phyloP scores from a whole-genome alignment of 106 monocot species.

The Dendrobium huoshanense region DNA sequence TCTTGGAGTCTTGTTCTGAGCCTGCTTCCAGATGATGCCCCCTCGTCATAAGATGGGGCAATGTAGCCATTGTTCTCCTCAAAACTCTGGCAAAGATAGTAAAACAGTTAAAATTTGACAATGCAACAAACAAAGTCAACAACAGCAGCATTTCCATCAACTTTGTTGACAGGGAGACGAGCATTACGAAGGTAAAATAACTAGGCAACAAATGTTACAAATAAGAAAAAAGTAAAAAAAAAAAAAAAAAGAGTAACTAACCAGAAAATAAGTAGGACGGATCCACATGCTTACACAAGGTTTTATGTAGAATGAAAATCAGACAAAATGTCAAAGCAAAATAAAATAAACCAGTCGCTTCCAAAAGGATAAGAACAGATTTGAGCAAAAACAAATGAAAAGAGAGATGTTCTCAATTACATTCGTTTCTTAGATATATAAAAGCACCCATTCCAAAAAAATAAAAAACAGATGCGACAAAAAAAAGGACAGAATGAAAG shows the following conservation, averaged over 20 bases:
- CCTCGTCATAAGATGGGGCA: conserved; percentile 65
- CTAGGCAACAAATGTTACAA: background rate
- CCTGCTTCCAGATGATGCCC: conserved; percentile 66
- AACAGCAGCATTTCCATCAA: background rate
- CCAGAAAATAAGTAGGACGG: background rate
- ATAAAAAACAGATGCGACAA: background rate
- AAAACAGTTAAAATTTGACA: background rate
- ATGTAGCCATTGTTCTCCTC: conserved; percentile 63
- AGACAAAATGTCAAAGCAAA: background rate
- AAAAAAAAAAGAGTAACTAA: background rate
- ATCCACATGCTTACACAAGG: background rate
- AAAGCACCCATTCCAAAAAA: background rate
- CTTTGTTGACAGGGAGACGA: background rate
- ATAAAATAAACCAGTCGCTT: background rate
- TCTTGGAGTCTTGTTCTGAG: conserved; percentile 88
- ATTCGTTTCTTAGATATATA: background rate
- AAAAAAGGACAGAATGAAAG: background rate
- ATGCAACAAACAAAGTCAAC: background rate
- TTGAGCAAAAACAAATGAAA: background rate
- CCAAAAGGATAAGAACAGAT: background rate
- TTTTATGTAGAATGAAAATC: background rate
- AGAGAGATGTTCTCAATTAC: background rate
- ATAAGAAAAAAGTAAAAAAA: background rate
- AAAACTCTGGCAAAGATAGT: conserved; percentile 36
- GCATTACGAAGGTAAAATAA: background rate